Conservation (phyloP, 805 yeast species). For the Candida ascalaphidarum region DNA sequence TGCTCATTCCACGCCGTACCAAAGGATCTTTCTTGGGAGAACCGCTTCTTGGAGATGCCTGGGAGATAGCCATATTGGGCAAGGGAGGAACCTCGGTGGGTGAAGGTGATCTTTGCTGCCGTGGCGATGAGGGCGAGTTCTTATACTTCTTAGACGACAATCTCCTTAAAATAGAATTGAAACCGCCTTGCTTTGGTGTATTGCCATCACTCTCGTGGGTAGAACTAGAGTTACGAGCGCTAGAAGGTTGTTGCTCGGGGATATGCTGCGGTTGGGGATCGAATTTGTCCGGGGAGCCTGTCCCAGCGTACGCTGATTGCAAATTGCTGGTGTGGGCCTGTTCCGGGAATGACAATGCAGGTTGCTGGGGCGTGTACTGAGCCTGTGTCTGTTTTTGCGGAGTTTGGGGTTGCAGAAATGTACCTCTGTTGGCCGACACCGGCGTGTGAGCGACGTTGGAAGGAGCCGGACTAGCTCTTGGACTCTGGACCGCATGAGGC, state of each 20-base stretch:
- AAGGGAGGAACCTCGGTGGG: conserved; percentile 2
- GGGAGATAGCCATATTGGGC: conserved; percentile 5
- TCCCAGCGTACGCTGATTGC: too few relatives aligned
- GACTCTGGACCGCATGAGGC: too few relatives aligned
- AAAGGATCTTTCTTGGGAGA: conserved; percentile 24
- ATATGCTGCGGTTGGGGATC: conserved; percentile 6
- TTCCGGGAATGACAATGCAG: conserved; percentile 23
- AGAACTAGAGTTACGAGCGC: conserved; percentile 13
- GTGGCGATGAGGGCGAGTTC: neutral
- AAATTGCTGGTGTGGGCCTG: conserved; percentile 31
- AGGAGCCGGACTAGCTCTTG: too few relatives aligned
- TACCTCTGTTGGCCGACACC: too few relatives aligned
- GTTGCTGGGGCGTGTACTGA: conserved; percentile 7
- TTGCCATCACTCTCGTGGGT: conserved; percentile 15
- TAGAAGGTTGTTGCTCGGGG: conserved; percentile 20
- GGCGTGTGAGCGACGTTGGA: too few relatives aligned
- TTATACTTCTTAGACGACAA: conserved; percentile 25
- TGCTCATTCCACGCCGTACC: conserved; percentile 54
- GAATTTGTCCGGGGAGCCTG: conserved; percentile 9
- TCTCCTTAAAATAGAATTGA: conserved; percentile 28
- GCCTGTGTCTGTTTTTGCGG: conserved; percentile 2
- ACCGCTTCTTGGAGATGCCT: conserved; percentile 4
- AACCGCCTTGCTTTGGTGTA: conserved; percentile 15
- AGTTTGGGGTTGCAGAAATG: too few relatives aligned
- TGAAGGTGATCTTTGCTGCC: neutral